Evolutionary conservation across 225 moss, liverwort and hornwort species (phyloP).

Genomic region (Neckera pumila): DNA sequence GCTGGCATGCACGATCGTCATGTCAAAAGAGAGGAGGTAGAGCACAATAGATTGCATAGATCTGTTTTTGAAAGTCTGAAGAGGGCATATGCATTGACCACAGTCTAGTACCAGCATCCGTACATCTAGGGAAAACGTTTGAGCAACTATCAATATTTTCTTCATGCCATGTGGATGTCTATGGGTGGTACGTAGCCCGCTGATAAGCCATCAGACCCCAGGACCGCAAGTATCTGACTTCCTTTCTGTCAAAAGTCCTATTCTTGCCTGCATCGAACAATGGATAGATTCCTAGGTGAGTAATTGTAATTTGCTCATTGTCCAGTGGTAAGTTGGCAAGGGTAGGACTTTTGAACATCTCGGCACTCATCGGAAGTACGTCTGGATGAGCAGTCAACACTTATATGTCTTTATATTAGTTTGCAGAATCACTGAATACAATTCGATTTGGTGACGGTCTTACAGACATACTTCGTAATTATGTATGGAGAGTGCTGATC

Average conservation of each 20-base stretch:
- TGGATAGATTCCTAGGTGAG: background rate
- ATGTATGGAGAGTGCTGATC: background rate
- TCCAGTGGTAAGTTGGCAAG: slow-evolving; percentile 1
- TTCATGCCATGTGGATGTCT: background rate
- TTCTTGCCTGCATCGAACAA: background rate
- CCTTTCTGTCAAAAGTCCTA: background rate
- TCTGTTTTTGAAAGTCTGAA: background rate
- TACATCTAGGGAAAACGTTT: background rate
- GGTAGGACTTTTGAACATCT: background rate
- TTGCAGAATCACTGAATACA: background rate
- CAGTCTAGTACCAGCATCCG: background rate
- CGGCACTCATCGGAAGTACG: background rate
- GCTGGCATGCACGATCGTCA: slow-evolving; percentile 47
- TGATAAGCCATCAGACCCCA: background rate
- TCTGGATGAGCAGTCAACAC: background rate
- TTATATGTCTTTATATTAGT: background rate
- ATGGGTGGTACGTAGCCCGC: background rate
- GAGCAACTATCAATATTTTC: background rate
- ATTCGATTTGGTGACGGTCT: background rate
- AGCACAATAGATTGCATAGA: background rate
- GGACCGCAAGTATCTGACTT: background rate
- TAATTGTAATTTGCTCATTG: background rate
- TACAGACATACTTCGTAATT: background rate
- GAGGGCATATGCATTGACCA: background rate
- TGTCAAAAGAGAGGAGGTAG: slow-evolving; percentile 58